Percentiles rank a stretch among this genome's conserved stretches.
These are phyloP conservation scores for Blastobotrys malaysiensis DNA, from an alignment of 1,139 yeast species.

Conservation along the genomic window DNA sequence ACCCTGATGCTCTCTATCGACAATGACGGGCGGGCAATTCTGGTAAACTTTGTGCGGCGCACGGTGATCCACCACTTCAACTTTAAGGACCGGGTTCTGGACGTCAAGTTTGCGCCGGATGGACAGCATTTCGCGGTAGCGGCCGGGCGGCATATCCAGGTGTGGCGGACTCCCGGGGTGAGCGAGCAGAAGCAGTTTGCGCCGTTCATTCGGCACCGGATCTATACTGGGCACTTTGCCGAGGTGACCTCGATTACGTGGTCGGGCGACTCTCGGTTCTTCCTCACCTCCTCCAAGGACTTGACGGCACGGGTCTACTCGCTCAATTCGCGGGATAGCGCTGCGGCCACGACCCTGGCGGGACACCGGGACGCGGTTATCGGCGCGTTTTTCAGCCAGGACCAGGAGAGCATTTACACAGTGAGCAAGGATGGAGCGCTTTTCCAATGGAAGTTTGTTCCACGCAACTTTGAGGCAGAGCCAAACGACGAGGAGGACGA, in stretches of 20 bases:
- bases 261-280: slow-evolving; percentile 87
- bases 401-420: slow-evolving; percentile 86
- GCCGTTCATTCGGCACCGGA: slow-evolving; percentile 86
- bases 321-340: slow-evolving; percentile 63
- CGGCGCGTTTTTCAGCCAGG: slow-evolving; percentile 75
- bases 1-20: slow-evolving; percentile 83
- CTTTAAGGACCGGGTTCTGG: slow-evolving; percentile 72
- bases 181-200: slow-evolving; percentile 75
- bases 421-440: slow-evolving; percentile 93
- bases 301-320: slow-evolving; percentile 87
- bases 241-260: slow-evolving; percentile 76
- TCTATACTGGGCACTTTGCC: slow-evolving; percentile 88
- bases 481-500: slow-evolving; percentile 33
- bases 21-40: slow-evolving; percentile 81
- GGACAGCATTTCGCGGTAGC: slow-evolving; percentile 87
- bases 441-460: slow-evolving; percentile 82
- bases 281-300: slow-evolving; percentile 83
- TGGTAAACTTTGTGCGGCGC: slow-evolving; percentile 77
- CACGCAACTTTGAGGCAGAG: slow-evolving; percentile 43
- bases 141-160: slow-evolving; percentile 73
- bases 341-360: slow-evolving; percentile 78
- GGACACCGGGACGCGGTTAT: slow-evolving; percentile 92
- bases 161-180: slow-evolving; percentile 87
- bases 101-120: slow-evolving; percentile 80
- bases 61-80: slow-evolving; percentile 94